phyloP scores from a whole-genome alignment of 768 basidiomycete genomes.

The Dioszegia aurantiaca region DNA sequence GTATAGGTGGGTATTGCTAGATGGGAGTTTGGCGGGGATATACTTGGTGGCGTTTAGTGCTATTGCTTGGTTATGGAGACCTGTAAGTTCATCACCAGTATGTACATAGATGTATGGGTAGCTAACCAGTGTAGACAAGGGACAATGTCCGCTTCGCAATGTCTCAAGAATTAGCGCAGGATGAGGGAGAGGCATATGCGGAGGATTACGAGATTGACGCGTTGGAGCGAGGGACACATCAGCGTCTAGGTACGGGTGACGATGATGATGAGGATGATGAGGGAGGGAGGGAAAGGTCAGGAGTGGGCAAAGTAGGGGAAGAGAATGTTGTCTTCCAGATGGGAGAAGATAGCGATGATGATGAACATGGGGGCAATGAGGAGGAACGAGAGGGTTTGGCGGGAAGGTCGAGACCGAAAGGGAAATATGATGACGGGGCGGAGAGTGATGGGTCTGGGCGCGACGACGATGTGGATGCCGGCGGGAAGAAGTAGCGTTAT shows the following conservation, averaged over 20 bases:
- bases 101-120: not conserved
- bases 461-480: too few species aligned
- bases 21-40: constrained; percentile 87
- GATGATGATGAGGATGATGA: constrained; percentile 33
- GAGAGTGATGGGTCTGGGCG: too few species aligned
- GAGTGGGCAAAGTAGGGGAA: constrained; percentile 29
- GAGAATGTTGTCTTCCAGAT: constrained; percentile 47
- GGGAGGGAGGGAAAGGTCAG: constrained; percentile 4
- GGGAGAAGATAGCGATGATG: constrained; percentile 49
- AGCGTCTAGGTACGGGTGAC: constrained; percentile 65
- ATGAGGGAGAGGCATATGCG: constrained; percentile 41
- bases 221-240: constrained; percentile 65
- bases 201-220: constrained; percentile 42
- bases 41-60: constrained; percentile 75
- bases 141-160: constrained; percentile 65
- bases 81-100: constrained; percentile 50
- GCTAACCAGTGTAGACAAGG: constrained; percentile 33
- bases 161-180: constrained; percentile 92
- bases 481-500: too few species aligned
- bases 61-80: constrained; percentile 90
- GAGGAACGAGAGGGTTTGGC: not conserved
- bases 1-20: constrained; percentile 90
- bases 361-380: constrained; percentile 5
- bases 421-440: not conserved
- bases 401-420: not conserved